phyloP scores from a whole-genome alignment of 805 yeast species.

The Cyberlindnera mississippiensis region DNA sequence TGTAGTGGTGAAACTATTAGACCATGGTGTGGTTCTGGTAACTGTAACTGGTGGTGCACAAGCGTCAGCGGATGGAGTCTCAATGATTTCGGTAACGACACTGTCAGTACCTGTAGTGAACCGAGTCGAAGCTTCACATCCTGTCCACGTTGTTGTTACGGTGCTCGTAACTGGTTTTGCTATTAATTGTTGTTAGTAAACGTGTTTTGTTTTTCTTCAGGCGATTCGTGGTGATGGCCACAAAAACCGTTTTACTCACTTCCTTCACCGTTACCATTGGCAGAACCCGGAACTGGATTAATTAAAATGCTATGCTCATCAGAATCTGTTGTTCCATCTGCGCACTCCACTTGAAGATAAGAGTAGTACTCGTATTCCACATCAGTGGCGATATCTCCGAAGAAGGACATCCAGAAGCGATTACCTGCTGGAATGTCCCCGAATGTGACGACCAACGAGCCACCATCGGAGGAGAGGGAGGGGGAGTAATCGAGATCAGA shows the following conservation, averaged over 20 bases:
- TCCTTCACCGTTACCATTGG: too few relatives aligned
- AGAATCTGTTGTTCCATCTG: too few relatives aligned
- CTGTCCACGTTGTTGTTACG: constrained; percentile 4
- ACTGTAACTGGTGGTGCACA: too few relatives aligned
- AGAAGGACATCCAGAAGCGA: constrained; percentile 10
- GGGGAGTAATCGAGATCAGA: background rate
- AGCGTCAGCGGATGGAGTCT: too few relatives aligned
- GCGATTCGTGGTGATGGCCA: too few relatives aligned
- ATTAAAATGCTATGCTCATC: too few relatives aligned
- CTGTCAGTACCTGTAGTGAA: constrained; percentile 11
- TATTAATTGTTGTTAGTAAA: background rate
- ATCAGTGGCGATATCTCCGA: too few relatives aligned
- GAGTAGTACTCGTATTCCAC: too few relatives aligned
- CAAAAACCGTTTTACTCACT: too few relatives aligned
- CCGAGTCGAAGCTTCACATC: constrained; percentile 3
- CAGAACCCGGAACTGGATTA: too few relatives aligned
- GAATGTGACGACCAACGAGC: constrained; percentile 1
- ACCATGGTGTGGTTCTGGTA: constrained; percentile 7
- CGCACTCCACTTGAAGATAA: background rate
- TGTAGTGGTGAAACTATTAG: constrained; percentile 12
- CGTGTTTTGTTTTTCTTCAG: background rate
- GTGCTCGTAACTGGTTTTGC: background rate
- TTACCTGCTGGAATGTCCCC: constrained; percentile 9
- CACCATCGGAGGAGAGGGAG: background rate
- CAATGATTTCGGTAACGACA: constrained; percentile 8